Conservation (phyloP, 2,329 filamentous ascomycete genomes). For the Pyrenophora seminiperda region DNA sequence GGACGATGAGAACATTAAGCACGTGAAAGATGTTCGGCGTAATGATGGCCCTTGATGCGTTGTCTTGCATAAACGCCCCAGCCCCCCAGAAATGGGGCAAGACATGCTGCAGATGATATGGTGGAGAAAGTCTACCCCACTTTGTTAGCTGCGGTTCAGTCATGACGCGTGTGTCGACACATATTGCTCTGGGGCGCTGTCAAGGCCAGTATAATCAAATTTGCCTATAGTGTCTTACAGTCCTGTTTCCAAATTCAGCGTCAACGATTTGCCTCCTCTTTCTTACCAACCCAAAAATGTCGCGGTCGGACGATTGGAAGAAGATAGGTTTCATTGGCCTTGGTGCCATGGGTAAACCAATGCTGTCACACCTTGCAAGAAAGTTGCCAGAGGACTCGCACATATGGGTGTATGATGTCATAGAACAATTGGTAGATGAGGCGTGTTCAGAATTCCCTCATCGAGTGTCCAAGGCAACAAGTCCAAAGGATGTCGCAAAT, state of each 20-base stretch:
- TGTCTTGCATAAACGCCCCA: too few species aligned
- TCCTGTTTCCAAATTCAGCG: background rate
- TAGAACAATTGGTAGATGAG: conserved; percentile 50
- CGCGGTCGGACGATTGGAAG: conserved; percentile 25
- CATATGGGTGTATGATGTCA: conserved; percentile 58
- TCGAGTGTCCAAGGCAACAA: conserved; percentile 48
- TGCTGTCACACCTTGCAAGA: conserved; percentile 57
- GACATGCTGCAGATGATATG: background rate
- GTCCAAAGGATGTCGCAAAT: conserved; percentile 56
- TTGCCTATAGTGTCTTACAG: background rate
- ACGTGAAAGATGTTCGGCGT: background rate
- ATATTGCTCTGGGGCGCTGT: background rate
- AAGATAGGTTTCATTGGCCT: conserved; percentile 59
- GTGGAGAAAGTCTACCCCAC: conserved; percentile 19
- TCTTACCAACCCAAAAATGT: conserved; percentile 22
- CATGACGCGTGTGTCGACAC: background rate
- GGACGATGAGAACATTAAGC: background rate
- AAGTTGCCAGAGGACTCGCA: conserved; percentile 52
- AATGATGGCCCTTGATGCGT: too few species aligned
- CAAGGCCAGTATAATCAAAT: background rate
- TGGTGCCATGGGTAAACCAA: conserved; percentile 61
- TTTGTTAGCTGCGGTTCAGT: conserved; percentile 5
- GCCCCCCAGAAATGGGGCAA: background rate
- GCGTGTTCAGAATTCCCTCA: conserved; percentile 50
- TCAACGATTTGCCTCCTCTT: background rate